Base-by-base conservation (phyloP, 768 basidiomycete genomes). In the Leccinum disarticulatum region DNA sequence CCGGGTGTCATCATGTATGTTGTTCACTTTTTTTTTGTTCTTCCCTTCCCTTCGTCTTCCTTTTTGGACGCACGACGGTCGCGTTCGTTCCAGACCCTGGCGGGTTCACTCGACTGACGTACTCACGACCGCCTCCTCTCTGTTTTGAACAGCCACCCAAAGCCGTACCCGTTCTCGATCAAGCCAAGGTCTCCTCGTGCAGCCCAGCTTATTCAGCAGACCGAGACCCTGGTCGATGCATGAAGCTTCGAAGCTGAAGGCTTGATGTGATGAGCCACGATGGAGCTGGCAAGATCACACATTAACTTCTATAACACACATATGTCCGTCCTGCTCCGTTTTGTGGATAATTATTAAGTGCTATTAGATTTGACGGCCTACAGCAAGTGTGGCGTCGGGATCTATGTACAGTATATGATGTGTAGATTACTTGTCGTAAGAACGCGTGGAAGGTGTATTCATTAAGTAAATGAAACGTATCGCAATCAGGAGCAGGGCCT, bases 1-100 rank as follows among this genome's bases (percentile, higher is more conserved):
- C 64, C 66, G 3, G 71, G 72, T 2, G 56, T 71, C 3, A 62
- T 72, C 52, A 63, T 64, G 74, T 73, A 25, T 14, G 47, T 48
- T 13, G 22, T 22, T 48, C 6, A 6, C 19, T 48, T 22, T 6
- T 9, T 22, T 28, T 7, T 3, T 3, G 13, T 6, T 10, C 13
- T 30, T 8, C 1, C 1, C 28, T 30, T 30, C 28, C 28, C 28
- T 33, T 33, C 28, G 10, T 31, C 30, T n/a, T 17, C 13, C 5
- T 15, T n/a, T 19, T 3, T 19, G 4, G 19, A 46, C 19, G 31
- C 46, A 28, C 33, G 31, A 11, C 52, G 33, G n/a, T 27, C 14
- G 15, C 13, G n/a, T 19, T n/a, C 22, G 33, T 14, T 33, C 14
- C 7, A 15, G 27, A 14, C 7, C 13, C 43, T 56, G 54, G 59